phyloP scores from a whole-genome alignment of 305 asterid genomes.

The Fraxinus sp. region DNA sequence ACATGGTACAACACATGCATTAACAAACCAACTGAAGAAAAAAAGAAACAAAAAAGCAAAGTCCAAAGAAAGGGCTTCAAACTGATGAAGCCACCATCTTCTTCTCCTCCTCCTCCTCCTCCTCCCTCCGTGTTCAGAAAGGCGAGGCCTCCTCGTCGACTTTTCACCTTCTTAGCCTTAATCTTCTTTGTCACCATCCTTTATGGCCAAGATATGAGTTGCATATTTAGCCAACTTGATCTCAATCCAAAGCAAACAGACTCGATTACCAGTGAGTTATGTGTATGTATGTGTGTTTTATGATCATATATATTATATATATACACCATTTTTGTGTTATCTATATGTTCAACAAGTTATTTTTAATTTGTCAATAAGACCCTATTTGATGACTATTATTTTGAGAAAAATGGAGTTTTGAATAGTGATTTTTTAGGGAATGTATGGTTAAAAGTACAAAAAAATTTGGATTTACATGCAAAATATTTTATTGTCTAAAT shows the following conservation, averaged over 20 bases:
- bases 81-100: constrained; percentile 15
- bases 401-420: not conserved
- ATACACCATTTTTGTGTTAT: not conserved
- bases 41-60: not conserved
- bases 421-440: too few species aligned
- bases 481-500: too few species aligned
- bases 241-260: not conserved
- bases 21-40: constrained; percentile 9
- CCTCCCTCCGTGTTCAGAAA: constrained; percentile 18
- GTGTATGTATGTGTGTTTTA: not conserved
- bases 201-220: constrained; percentile 18
- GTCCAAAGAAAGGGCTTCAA: not conserved
- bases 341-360: not conserved
- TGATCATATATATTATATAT: not conserved
- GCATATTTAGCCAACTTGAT: constrained; percentile 10
- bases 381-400: not conserved
- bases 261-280: constrained; percentile 13
- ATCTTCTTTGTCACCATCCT: constrained; percentile 19
- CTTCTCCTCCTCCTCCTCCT: not conserved
- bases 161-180: constrained; percentile 15
- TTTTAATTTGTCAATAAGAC: not conserved
- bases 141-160: not conserved
- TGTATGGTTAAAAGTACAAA: not conserved
- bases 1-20: not conserved
- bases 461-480: not conserved